phyloP scores from a whole-genome alignment of 805 yeast species.

The Cyberlindnera americana region DNA sequence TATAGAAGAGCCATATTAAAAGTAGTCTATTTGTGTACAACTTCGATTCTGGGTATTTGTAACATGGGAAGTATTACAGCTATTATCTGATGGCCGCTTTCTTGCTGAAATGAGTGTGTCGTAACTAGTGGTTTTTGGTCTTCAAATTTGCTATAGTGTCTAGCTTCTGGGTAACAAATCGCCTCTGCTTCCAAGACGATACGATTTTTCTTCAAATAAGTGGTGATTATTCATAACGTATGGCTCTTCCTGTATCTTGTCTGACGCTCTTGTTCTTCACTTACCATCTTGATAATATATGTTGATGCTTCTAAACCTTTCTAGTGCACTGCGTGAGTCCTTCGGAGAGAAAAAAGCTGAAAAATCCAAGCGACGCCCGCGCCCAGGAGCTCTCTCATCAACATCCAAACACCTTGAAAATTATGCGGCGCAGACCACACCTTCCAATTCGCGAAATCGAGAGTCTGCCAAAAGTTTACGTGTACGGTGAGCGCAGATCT shows the following conservation, averaged over 20 bases:
- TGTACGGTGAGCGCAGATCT: background rate
- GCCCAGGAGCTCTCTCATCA: background rate
- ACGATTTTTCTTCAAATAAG: background rate
- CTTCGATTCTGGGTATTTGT: no score
- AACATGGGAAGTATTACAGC: no score
- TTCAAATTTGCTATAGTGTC: no score
- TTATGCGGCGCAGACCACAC: conserved; percentile 2
- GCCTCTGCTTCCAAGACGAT: no score
- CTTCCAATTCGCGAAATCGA: background rate
- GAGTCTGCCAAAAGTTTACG: conserved; percentile 4
- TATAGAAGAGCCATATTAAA: no score
- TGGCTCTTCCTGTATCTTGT: background rate
- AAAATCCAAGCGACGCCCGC: conserved; percentile 17
- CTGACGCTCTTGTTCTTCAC: conserved; percentile 5
- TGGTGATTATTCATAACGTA: background rate
- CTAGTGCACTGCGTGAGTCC: conserved; percentile 1
- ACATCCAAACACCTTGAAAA: conserved; percentile 6
- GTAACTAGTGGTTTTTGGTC: no score
- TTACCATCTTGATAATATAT: conserved; percentile 24
- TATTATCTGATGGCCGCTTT: no score
- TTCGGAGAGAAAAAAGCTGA: conserved; percentile 24
- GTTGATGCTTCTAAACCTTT: conserved; percentile 8
- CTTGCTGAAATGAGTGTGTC: no score
- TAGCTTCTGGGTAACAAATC: no score
- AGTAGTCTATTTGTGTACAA: no score